These are phyloP conservation scores for Toxicodendron radicans DNA, from an alignment of 345 rosid genomes.

Conservation along the genomic window DNA sequence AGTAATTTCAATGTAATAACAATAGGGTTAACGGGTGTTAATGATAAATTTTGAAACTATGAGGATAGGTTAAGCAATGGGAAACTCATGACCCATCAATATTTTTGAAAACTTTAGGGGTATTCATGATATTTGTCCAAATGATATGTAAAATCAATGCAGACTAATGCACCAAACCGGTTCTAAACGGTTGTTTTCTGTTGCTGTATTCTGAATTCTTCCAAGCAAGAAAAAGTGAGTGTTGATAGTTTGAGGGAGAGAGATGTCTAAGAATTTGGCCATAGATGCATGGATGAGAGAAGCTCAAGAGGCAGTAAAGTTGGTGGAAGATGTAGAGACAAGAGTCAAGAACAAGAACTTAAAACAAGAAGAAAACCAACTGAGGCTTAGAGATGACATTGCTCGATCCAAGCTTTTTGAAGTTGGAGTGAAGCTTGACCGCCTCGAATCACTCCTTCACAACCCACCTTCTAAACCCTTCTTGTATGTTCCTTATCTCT, in stretches of 20 bases:
- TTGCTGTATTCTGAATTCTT: neutral
- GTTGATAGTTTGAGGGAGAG: neutral
- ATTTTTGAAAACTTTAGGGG: too few species aligned
- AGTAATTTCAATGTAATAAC: too few species aligned
- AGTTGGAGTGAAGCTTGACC: constrained; percentile 55
- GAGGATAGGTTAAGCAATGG: too few species aligned
- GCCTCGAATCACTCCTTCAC: constrained; percentile 55
- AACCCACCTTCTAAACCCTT: constrained; percentile 57
- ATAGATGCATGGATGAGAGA: constrained; percentile 57
- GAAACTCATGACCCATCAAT: too few species aligned
- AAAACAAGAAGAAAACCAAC: neutral
- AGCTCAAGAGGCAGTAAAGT: constrained; percentile 44
- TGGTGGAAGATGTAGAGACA: constrained; percentile 43
- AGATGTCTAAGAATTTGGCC: constrained; percentile 23
- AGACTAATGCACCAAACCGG: too few species aligned
- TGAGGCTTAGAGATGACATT: constrained; percentile 19
- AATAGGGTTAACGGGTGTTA: too few species aligned
- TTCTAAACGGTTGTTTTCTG: neutral
- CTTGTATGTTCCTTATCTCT: constrained; percentile 31
- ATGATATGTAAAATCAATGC: too few species aligned
- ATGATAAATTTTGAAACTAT: too few species aligned
- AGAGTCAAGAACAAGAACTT: constrained; percentile 30
- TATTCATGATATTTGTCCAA: too few species aligned
- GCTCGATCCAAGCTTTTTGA: constrained; percentile 46
- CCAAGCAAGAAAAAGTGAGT: neutral